phyloP scores from a whole-genome alignment of 306 rosid species.

The Quercus parvula region DNA sequence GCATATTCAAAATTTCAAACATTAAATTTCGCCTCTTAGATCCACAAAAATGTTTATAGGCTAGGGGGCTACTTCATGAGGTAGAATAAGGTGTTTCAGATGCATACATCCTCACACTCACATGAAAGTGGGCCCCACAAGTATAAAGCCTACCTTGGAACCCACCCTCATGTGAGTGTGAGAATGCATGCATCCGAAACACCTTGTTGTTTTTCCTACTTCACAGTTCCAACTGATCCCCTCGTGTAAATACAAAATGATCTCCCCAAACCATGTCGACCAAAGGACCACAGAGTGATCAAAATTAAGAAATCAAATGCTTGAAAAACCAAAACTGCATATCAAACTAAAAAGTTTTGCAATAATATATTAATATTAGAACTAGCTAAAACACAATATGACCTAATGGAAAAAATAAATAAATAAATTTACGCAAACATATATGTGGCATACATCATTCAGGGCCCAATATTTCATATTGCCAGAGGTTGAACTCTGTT shows the following conservation, averaged over 20 bases:
- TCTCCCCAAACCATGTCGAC: neutral
- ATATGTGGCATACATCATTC: constrained; percentile 17
- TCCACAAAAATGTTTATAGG: too few species aligned
- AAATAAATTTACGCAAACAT: neutral
- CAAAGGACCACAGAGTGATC: neutral
- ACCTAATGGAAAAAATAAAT: neutral
- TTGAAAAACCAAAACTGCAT: constrained; percentile 12
- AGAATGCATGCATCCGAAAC: too few species aligned
- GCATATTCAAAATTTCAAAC: too few species aligned
- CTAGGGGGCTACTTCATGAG: too few species aligned
- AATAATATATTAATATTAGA: constrained; percentile 5
- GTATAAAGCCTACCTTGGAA: too few species aligned
- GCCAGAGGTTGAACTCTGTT: constrained; percentile 77
- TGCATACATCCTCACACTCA: too few species aligned
- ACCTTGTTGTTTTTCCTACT: too few species aligned
- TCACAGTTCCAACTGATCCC: neutral
- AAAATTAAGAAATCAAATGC: constrained; percentile 7
- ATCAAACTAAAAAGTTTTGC: neutral
- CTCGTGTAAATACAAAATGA: neutral
- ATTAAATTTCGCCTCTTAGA: neutral
- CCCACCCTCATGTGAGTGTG: too few species aligned
- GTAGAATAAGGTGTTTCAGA: too few species aligned
- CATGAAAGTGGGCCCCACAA: too few species aligned
- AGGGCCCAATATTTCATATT: constrained; percentile 42
- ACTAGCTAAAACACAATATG: constrained; percentile 5